These are phyloP conservation scores for Jaenimonas drosophilae DNA, from an alignment of 208 protist genomes.

Conservation along the genomic window DNA sequence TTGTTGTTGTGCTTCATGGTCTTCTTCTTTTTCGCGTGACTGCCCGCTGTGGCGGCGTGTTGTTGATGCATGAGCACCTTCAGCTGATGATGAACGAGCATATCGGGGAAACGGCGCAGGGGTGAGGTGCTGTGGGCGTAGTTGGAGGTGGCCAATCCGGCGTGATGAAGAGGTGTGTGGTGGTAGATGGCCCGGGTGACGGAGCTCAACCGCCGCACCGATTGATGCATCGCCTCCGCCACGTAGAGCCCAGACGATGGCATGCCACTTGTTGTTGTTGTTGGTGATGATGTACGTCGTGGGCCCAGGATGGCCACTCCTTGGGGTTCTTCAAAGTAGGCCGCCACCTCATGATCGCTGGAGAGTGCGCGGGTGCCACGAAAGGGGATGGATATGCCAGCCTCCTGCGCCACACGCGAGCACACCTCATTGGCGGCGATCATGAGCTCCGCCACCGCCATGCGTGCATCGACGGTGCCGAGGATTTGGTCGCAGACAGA, in stretches of 20 bases:
- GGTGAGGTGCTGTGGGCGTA: conserved; percentile 87
- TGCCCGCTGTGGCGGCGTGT: neutral
- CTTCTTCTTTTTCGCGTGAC: neutral
- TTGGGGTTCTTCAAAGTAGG: conserved; percentile 42
- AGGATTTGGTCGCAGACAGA: conserved; percentile 68
- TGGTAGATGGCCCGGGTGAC: conserved; percentile 83
- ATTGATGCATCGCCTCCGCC: conserved; percentile 64
- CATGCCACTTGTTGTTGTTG: too few relatives aligned
- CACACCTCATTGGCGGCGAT: conserved; percentile 89
- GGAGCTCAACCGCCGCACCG: conserved; percentile 43
- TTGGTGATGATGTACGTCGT: too few relatives aligned
- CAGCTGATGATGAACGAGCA: conserved; percentile 88
- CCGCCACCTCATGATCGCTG: conserved; percentile 61
- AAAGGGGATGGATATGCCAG: conserved; percentile 65
- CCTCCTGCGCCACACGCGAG: conserved; percentile 71
- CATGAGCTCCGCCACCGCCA: conserved; percentile 86
- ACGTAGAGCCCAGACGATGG: conserved; percentile 45
- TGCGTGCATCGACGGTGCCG: conserved; percentile 64
- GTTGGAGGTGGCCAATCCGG: conserved; percentile 60
- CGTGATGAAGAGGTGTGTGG: conserved; percentile 61
- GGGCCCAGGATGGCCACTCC: conserved; percentile 38
- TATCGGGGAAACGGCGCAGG: conserved; percentile 80
- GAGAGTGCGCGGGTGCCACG: conserved; percentile 71
- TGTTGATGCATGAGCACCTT: conserved; percentile 68
- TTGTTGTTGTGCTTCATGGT: neutral